Percentiles rank a stretch among this genome's conserved stretches.
These are phyloP conservation scores for Spiromastix sp. DNA, from an alignment of 2,329 filamentous ascomycete species.

Conservation along the genomic window DNA sequence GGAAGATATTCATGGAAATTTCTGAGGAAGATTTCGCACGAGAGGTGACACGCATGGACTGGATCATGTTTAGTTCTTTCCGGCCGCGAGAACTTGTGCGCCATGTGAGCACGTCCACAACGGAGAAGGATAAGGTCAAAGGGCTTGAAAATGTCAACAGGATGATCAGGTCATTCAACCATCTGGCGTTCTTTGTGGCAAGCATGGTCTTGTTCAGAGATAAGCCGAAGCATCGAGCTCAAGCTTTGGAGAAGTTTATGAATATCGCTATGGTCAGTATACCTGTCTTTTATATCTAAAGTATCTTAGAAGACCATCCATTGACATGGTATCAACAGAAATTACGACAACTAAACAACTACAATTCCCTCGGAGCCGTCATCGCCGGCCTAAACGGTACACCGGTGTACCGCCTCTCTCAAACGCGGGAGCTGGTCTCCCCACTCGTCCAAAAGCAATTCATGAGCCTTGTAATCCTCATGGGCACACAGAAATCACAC, in stretches of 20 bases:
- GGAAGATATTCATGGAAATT: slow-evolving; percentile 81
- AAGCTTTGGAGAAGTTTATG: slow-evolving; percentile 95
- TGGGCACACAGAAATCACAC: slow-evolving; percentile 86
- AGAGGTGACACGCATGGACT: slow-evolving; percentile 91
- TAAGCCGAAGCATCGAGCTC: slow-evolving; percentile 88
- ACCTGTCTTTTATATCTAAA: neutral
- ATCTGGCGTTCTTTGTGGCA: slow-evolving; percentile 70
- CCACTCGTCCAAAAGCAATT: slow-evolving; percentile 69
- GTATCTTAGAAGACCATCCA: slow-evolving; percentile 5
- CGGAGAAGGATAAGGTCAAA: slow-evolving; percentile 46
- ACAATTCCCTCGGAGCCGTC: slow-evolving; percentile 89
- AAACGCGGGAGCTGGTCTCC: slow-evolving; percentile 68
- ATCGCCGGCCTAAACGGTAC: slow-evolving; percentile 86
- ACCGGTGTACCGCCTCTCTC: slow-evolving; percentile 69
- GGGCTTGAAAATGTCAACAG: slow-evolving; percentile 79
- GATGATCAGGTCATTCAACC: slow-evolving; percentile 89
- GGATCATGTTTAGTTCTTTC: slow-evolving; percentile 96
- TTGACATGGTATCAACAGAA: slow-evolving; percentile 38
- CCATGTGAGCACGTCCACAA: slow-evolving; percentile 64
- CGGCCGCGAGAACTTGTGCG: slow-evolving; percentile 85
- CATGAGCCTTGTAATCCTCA: slow-evolving; percentile 76
- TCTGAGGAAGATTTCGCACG: slow-evolving; percentile 76
- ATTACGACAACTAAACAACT: slow-evolving; percentile 87
- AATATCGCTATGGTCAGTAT: slow-evolving; percentile 53
- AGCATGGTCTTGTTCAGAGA: slow-evolving; percentile 82